Conservation (phyloP, 352 stramenopile genomes). For the Globisporangium cederbergense region DNA sequence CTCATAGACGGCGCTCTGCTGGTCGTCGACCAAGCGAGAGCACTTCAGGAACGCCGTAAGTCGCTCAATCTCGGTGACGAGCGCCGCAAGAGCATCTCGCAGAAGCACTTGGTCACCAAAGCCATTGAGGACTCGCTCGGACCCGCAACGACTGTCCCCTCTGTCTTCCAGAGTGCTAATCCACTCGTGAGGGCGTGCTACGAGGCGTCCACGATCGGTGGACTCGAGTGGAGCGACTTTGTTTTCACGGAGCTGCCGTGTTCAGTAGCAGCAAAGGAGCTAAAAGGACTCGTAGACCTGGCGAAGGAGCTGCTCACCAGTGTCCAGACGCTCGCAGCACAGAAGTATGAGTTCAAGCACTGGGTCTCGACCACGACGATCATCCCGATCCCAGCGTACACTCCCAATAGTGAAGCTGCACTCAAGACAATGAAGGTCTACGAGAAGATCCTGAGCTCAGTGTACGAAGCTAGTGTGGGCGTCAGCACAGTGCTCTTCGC, state of each 20-base stretch:
- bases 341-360: constrained; percentile 61
- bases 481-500: constrained; percentile 54
- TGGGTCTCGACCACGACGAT: constrained; percentile 54
- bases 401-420: neutral
- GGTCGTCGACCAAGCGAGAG: constrained; percentile 29
- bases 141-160: constrained; percentile 7
- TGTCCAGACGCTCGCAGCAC: constrained; percentile 28
- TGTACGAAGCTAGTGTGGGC: constrained; percentile 47
- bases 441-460: constrained; percentile 23
- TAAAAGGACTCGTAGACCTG: constrained; percentile 27
- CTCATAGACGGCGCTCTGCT: constrained; percentile 61
- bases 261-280: constrained; percentile 11
- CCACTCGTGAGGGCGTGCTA: constrained; percentile 36
- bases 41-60: constrained; percentile 29
- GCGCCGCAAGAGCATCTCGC: constrained; percentile 28
- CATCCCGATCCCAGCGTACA: constrained; percentile 23
- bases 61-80: constrained; percentile 6
- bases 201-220: constrained; percentile 33
- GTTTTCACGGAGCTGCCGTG: constrained; percentile 46
- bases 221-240: constrained; percentile 78
- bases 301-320: constrained; percentile 30
- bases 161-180: constrained; percentile 43
- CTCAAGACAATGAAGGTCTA: constrained; percentile 21
- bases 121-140: neutral
- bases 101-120: constrained; percentile 9